Evolutionary conservation across 2,329 filamentous ascomycete species (phyloP).

Genomic region (Dothideomycetes sp.): DNA sequence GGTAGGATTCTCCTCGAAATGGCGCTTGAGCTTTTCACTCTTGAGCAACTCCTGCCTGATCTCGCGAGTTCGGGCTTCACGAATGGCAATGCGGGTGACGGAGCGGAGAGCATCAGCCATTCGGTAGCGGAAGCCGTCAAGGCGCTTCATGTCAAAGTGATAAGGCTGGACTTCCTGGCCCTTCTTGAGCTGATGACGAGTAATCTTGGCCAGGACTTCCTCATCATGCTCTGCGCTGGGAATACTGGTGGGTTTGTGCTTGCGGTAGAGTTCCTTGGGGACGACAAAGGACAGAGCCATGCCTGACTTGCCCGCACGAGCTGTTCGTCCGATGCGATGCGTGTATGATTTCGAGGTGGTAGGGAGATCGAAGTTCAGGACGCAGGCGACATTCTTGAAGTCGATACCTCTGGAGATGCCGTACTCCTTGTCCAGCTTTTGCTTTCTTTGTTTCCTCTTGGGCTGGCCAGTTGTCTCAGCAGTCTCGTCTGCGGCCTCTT

Average conservation of each 20-base stretch:
- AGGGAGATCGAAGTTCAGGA: slow-evolving; percentile 95
- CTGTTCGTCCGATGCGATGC: slow-evolving; percentile 92
- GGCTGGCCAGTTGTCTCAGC: slow-evolving; percentile 17
- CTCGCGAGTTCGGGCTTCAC: slow-evolving; percentile 81
- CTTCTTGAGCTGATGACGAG: slow-evolving; percentile 64
- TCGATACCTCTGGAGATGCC: slow-evolving; percentile 94
- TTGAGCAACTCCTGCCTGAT: slow-evolving; percentile 82
- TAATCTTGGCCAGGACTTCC: slow-evolving; percentile 68
- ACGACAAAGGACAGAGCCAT: slow-evolving; percentile 96
- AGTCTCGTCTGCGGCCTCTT: slow-evolving; percentile 25
- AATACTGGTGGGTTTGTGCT: slow-evolving; percentile 78
- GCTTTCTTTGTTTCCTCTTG: slow-evolving; percentile 53
- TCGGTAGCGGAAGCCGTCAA: slow-evolving; percentile 89
- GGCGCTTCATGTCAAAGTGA: slow-evolving; percentile 85
- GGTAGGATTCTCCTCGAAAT: slow-evolving; percentile 94
- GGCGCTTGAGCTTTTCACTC: slow-evolving; percentile 83
- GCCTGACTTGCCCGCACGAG: slow-evolving; percentile 78
- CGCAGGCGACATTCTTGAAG: slow-evolving; percentile 87
- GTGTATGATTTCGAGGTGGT: slow-evolving; percentile 82
- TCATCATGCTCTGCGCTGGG: slow-evolving; percentile 72
- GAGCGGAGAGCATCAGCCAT: slow-evolving; percentile 85
- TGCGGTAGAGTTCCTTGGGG: slow-evolving; percentile 68
- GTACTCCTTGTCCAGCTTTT: slow-evolving; percentile 70
- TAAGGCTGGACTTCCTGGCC: slow-evolving; percentile 80
- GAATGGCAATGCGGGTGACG: slow-evolving; percentile 79